Conservation (phyloP, 2,329 filamentous ascomycete species). For the Botrytis pseudocinerea region DNA sequence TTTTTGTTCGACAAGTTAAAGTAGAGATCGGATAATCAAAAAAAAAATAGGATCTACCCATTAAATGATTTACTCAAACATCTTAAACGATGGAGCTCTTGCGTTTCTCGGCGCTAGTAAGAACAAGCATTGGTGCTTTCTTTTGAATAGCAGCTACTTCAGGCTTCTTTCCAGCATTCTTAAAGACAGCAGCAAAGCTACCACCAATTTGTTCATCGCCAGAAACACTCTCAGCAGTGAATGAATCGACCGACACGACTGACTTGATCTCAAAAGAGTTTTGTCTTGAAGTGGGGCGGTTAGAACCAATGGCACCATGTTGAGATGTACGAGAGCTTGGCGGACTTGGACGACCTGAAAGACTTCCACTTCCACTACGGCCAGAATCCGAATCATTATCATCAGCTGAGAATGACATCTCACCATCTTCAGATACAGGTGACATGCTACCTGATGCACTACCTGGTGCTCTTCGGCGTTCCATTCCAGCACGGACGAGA, state of each 20-base stretch:
- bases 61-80: conserved; percentile 26
- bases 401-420: conserved; percentile 62
- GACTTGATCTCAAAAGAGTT: conserved; percentile 57
- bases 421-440: conserved; percentile 79
- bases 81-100: conserved; percentile 66
- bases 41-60: conserved; percentile 41
- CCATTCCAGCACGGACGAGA: conserved; percentile 84
- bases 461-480: conserved; percentile 72
- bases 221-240: conserved; percentile 63
- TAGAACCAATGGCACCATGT: conserved; percentile 84
- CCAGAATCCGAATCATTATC: conserved; percentile 73
- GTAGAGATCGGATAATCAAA: conserved; percentile 38
- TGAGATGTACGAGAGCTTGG: conserved; percentile 75
- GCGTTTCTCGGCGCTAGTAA: conserved; percentile 88
- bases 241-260: conserved; percentile 47
- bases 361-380: conserved; percentile 74
- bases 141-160: conserved; percentile 64
- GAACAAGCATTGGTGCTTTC: conserved; percentile 81
- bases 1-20: conserved; percentile 25
- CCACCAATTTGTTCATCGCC: conserved; percentile 61
- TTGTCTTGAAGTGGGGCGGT: conserved; percentile 72
- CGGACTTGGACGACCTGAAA: conserved; percentile 68
- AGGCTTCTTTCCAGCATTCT: conserved; percentile 58
- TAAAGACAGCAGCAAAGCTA: conserved; percentile 68
- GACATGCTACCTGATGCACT: conserved; percentile 81